Conservation (phyloP, 2,329 filamentous ascomycete genomes). For the Scedosporium dehoogii region DNA sequence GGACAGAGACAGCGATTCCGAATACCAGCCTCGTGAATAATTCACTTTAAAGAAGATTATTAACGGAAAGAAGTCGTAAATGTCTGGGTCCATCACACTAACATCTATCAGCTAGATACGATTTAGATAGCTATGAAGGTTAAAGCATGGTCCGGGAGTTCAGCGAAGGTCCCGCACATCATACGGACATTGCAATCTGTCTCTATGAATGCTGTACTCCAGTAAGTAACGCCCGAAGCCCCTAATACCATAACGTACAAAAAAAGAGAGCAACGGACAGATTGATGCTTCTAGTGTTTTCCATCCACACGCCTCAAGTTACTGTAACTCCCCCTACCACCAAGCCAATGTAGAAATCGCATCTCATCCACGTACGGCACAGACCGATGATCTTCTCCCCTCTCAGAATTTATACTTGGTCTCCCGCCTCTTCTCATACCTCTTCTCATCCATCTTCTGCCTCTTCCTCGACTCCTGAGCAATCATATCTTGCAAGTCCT, state of each 20-base stretch:
- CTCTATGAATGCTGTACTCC: not conserved
- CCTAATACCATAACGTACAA: not conserved
- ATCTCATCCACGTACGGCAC: not conserved
- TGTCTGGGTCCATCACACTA: no score
- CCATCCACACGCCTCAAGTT: not conserved
- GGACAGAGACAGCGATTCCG: no score
- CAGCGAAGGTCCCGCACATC: no score
- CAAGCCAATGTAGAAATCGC: constrained; percentile 2
- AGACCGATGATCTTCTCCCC: not conserved
- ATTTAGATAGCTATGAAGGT: no score
- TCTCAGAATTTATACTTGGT: constrained; percentile 39
- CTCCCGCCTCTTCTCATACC: constrained; percentile 54
- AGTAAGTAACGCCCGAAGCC: not conserved
- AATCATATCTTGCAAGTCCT: constrained; percentile 94
- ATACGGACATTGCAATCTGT: not conserved
- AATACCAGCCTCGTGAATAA: no score
- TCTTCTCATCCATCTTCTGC: constrained; percentile 78
- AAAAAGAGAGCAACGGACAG: not conserved
- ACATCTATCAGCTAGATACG: no score
- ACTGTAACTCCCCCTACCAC: not conserved
- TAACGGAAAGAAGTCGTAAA: no score
- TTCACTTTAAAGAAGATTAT: no score
- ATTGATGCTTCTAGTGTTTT: not conserved
- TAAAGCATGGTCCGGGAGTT: no score
- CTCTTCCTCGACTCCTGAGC: constrained; percentile 85